Percentiles rank a stretch among this genome's conserved stretches.
These are phyloP conservation scores for Citrullus amarus DNA, from an alignment of 306 rosid species.

Conservation along the genomic window DNA sequence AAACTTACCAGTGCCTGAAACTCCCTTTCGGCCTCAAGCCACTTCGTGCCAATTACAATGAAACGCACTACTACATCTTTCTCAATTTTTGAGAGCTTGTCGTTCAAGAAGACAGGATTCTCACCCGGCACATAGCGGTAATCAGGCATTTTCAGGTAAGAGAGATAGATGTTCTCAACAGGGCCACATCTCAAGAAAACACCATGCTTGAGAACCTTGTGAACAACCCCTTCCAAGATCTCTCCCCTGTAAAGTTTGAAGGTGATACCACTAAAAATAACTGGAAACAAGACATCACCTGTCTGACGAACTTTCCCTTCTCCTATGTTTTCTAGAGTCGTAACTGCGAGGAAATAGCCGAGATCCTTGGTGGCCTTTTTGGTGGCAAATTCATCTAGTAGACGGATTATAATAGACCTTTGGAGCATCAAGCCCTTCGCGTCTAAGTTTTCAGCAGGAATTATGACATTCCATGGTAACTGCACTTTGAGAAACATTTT, in stretches of 20 bases:
- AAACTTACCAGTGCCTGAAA: constrained; percentile 82
- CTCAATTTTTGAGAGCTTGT: constrained; percentile 46
- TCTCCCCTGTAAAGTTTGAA: constrained; percentile 79
- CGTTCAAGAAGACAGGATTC: constrained; percentile 51
- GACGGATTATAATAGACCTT: constrained; percentile 40
- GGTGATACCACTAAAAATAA: constrained; percentile 50
- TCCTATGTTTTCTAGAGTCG: constrained; percentile 54
- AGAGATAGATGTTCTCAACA: constrained; percentile 53
- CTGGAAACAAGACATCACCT: constrained; percentile 78
- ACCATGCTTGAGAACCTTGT: constrained; percentile 78
- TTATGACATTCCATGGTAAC: constrained; percentile 66
- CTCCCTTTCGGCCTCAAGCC: constrained; percentile 84
- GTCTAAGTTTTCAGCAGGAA: constrained; percentile 54
- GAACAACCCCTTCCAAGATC: constrained; percentile 61
- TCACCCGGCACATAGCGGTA: constrained; percentile 56
- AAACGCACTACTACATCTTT: constrained; percentile 47
- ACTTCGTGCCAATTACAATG: constrained; percentile 73
- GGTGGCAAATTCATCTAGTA: constrained; percentile 48
- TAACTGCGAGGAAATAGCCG: constrained; percentile 65
- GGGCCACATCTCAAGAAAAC: constrained; percentile 81
- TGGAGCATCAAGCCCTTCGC: constrained; percentile 59
- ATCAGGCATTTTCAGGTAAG: constrained; percentile 63
- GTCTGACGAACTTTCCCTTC: constrained; percentile 77
- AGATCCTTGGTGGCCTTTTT: constrained; percentile 67
- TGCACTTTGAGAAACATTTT: constrained; percentile 64